Evolutionary conservation across 2,329 filamentous ascomycete species (phyloP), one percentile per base, ranked within the genome.

Genomic region (Nothophaeocryptopus gaeumannii): DNA sequence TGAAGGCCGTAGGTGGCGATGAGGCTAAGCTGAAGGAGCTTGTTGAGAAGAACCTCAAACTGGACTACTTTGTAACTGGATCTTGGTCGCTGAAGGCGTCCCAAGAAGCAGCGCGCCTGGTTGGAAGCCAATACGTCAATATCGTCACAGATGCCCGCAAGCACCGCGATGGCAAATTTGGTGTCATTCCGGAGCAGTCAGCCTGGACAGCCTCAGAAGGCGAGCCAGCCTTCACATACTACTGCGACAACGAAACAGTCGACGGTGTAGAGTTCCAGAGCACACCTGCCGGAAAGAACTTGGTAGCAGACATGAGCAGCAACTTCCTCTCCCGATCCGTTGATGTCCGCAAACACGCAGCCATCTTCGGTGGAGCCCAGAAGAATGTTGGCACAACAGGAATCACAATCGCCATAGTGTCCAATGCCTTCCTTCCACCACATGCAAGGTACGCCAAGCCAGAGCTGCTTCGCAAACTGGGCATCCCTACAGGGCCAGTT

Each of bases 191-290:
- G 0, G 78, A 84, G 8, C 84, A 91, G 70, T 81, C 80, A 56
- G 80, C 79, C 14, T 96, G 89, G 89, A 86, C 78, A 31, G 77
- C 93, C 50, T 81, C 78, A 12, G 70, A 73, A 7, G 86, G 83
- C 35, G 76, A 82, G 58, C 76, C 81, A 34, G 75, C 89, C 0
- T 78, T 95, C 63, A 85, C 92, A 2, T 97, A 96, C 72, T 91
- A 83, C 69, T 96, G 92, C 69, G 87, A 91, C 69, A 97, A 97
- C 62, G 91, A 97, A 76, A 96, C 89, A 0, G 89, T 95, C 5
- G 89, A 96, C 63, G 91, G 91, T 31, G 89, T 97, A 13, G 92
- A 97, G 67, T 96, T 95, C 61, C 89, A 86, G 5, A 71, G 63
- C 3, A 85, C 87, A 64, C 92, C 92, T 16, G 73, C 84, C 56